Conservation (phyloP, 352 stramenopile genomes). For the Saprolegnia diclina region DNA sequence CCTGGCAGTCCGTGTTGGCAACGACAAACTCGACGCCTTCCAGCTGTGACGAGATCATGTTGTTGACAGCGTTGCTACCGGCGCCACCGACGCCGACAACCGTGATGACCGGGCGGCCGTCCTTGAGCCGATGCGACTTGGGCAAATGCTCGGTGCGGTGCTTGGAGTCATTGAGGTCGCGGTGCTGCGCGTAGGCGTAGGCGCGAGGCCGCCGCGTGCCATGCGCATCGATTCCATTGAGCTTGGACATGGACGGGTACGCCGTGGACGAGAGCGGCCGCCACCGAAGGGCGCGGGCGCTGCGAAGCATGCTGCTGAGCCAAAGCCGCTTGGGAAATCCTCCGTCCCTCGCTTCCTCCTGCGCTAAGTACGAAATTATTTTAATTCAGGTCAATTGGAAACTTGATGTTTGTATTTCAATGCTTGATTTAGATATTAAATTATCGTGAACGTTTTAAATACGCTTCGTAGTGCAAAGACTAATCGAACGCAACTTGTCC, state of each 20-base stretch:
- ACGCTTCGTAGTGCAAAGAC: no score
- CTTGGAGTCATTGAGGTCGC: background rate
- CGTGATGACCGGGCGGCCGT: conserved; percentile 80
- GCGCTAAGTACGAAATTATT: no score
- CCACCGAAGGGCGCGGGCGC: background rate
- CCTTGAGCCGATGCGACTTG: conserved; percentile 36
- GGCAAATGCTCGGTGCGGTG: conserved; percentile 8
- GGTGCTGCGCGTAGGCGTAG: conserved; percentile 2
- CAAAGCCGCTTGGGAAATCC: background rate
- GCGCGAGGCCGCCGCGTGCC: no score
- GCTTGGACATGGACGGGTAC: background rate
- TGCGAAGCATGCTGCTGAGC: background rate
- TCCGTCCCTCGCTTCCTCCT: background rate
- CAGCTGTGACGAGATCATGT: conserved; percentile 84
- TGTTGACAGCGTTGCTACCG: conserved; percentile 85
- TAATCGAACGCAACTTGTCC: no score
- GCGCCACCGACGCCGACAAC: conserved; percentile 79
- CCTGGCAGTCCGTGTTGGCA: conserved; percentile 94
- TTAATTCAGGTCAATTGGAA: no score
- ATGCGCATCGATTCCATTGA: background rate
- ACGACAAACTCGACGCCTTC: conserved; percentile 94
- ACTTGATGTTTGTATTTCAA: no score
- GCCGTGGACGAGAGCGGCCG: background rate
- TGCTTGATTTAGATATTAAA: no score
- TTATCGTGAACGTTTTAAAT: no score